Evolutionary conservation across 225 moss, liverwort and hornwort species (phyloP), one percentile per base, ranked within the genome.

Genomic region (Thuidium tamariscinum): DNA sequence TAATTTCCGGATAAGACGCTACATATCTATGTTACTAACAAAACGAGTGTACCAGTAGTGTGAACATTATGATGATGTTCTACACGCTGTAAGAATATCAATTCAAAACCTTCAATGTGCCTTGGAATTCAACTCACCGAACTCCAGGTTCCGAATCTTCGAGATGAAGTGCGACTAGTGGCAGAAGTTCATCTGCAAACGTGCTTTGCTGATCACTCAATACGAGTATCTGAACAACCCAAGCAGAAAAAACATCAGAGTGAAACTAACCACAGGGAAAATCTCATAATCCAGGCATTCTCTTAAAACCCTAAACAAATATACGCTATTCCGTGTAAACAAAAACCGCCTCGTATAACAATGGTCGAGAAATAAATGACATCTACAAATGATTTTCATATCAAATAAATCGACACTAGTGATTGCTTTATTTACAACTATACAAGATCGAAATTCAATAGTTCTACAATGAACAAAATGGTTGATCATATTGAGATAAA

Each of bases 121-220:
- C 55, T 56, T 65, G 34, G 9, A 82, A 88, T 84, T 83, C 85
- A 87, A 93, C 95, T 88, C 70, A 96, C 95, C 95, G 93, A 85
- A 96, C 95, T 87, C 92, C 91, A 79, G 94, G 93, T 84, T 96
- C 95, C 52, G 91, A 83, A 90, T 96, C 95, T 89, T 96, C 95
- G 70, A 95, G 88, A 80, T 95, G 91, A 68, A 91, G 69, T n/a
- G 92, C 90, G 75, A 92, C 91, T 44, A 95, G 82, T 63, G 91
- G 77, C 71, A 94, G 87, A 57, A 96, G 89, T 60, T 94, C 95
- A 79, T 90, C 92, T 59, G 91, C 85, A 62, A 96, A 94, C 27
- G 83, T 80, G 70, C 88, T 83, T 81, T 91, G 91, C 55, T 89
- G 89, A 64, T 85, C 86, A 84, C 84, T 86, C 77, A 92, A 86